Evolutionary conservation across 495 filamentous ascomycete species (phyloP), one percentile per base, ranked within the genome.

Genomic region (Pseudomonodictys pantanalensis): DNA sequence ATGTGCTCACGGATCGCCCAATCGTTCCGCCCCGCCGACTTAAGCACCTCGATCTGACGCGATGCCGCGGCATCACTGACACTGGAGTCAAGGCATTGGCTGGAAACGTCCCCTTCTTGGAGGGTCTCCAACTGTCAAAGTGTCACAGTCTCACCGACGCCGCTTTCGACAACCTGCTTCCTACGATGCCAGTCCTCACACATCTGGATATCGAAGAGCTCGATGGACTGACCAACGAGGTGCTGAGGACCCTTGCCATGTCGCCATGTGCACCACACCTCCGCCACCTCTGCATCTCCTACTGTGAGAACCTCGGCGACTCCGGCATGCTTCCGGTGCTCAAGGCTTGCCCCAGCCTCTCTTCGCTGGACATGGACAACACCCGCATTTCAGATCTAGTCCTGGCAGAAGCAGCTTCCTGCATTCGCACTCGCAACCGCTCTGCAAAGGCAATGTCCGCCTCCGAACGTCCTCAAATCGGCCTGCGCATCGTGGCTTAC

Each of bases 191-290:
- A 1, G 75, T 78, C 3, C 81, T 98, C 18, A 90, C 89, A 0
- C 92, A 95, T 67, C 76, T 98, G 44, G 93, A 98, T 56, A 71
- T 97, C 0, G 93, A 98, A 72, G 92, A 96, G 62, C 76, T 97
- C 20, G 77, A 83, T 0, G 77, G 85, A 41, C 72, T 97, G 22
- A 91, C 89, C 7, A 93, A 97, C 61, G 70, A 75, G 5, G 73
- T 87, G 0, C 76, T 97, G 15, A 79, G 85, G 9, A 81, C 86
- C 57, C 75, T 98, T 4, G 85, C 92, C 26, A 83, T 80, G 58
- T 79, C 89, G 0, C 86, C 90, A 2, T 95, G 90, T 68, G 83
- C 85, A 1, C 71, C 78, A 4, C 71, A 66, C 20, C 78, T 98
- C 1, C 81, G 87, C 63, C 91, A 96, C 68, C 82, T 98, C 32